phyloP scores from a whole-genome alignment of 345 rosid genomes.

The Linum tenue region DNA sequence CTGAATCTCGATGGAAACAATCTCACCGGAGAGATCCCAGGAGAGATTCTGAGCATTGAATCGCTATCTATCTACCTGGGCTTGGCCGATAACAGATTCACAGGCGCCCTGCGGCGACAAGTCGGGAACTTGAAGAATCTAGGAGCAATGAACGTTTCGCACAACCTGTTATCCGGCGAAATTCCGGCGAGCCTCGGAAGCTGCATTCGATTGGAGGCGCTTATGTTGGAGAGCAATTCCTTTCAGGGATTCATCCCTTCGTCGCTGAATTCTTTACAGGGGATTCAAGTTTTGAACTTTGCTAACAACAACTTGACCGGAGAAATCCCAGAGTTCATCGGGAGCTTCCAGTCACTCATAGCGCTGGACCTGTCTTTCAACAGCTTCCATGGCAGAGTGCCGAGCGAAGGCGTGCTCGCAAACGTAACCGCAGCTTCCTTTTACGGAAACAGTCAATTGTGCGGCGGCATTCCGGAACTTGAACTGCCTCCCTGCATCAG shows the following conservation, averaged over 20 bases:
- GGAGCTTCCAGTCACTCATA: background rate
- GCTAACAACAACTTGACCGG: conserved; percentile 12
- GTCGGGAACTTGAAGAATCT: conserved; percentile 10
- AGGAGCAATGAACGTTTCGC: conserved; percentile 1
- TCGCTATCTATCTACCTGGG: conserved; percentile 6
- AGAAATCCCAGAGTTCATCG: conserved; percentile 6
- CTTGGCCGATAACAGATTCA: conserved; percentile 5
- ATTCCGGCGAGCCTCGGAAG: conserved; percentile 13
- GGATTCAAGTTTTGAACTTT: conserved; percentile 1
- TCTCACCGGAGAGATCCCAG: conserved; percentile 11
- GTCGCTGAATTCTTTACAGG: conserved; percentile 11
- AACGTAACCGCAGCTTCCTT: conserved; percentile 9
- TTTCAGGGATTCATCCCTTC: conserved; percentile 11
- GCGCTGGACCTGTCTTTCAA: conserved; percentile 12
- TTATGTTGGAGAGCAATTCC: conserved; percentile 3
- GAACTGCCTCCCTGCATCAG: conserved; percentile 7
- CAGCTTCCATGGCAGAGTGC: conserved; percentile 13
- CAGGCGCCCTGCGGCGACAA: conserved; percentile 7
- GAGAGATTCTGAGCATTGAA: conserved; percentile 8
- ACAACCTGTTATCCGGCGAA: conserved; percentile 10
- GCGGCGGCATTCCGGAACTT: conserved; percentile 14
- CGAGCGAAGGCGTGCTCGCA: conserved; percentile 5
- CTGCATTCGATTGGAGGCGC: background rate
- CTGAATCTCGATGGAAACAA: conserved; percentile 10
- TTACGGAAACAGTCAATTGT: conserved; percentile 10